Conservation (phyloP, 441 rosid species). For the Adansonia gregorii region DNA sequence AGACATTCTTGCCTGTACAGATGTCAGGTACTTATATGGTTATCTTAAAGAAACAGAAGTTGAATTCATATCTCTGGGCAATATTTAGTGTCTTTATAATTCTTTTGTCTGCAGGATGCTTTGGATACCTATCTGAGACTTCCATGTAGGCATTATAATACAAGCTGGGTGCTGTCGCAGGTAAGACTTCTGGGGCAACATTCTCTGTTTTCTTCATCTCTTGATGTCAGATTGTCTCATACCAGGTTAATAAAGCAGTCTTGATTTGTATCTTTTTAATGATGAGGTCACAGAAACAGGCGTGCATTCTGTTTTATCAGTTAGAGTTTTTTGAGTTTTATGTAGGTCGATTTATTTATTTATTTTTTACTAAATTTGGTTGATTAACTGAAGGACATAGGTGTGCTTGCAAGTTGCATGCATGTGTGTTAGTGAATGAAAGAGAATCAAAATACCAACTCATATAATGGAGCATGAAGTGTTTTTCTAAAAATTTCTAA, state of each 20-base stretch:
- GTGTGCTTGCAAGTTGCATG: background rate
- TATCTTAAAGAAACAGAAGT: conserved; percentile 27
- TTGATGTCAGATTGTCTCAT: conserved; percentile 6
- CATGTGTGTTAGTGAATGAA: background rate
- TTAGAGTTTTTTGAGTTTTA: background rate
- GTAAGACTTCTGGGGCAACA: conserved; percentile 42
- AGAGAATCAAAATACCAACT: background rate
- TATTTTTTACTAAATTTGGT: background rate
- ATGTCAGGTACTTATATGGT: conserved; percentile 66
- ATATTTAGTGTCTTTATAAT: conserved; percentile 33
- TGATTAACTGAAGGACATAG: background rate
- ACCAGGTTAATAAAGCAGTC: conserved; percentile 3
- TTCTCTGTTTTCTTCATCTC: conserved; percentile 26
- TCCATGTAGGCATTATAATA: conserved; percentile 84
- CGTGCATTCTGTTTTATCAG: background rate
- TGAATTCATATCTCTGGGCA: conserved; percentile 15
- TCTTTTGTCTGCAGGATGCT: conserved; percentile 72
- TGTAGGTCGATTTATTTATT: background rate
- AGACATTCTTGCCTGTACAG: conserved; percentile 83
- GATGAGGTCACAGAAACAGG: background rate
- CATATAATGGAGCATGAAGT: background rate
- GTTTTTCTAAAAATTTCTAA: background rate
- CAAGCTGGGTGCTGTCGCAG: conserved; percentile 98
- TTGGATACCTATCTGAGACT: conserved; percentile 73
- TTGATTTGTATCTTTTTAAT: background rate